Evolutionary conservation across 495 filamentous ascomycete genomes (phyloP), one percentile per base, ranked within the genome.

Genomic region (Lineolata rhizophorae): DNA sequence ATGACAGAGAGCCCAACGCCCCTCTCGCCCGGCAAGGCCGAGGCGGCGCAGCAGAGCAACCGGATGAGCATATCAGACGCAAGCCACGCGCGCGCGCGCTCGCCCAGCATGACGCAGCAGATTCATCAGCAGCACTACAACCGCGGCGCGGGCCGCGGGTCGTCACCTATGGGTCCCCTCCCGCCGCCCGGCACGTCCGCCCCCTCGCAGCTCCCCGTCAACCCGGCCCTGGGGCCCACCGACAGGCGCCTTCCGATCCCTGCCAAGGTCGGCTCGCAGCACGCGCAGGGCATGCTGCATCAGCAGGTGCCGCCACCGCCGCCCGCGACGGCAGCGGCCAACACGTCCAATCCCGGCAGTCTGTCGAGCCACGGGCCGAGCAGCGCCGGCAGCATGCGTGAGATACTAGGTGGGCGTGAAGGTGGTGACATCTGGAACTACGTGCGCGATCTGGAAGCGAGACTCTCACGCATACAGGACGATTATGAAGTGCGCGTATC

Each of bases 1-100:
- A 76, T 90, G 62, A 83, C 74, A 3, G 83, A 92, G 46, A 85
- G 76, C 40, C 80, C 82, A 0, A 85, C 78, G 46, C 78, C 83
- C 3, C 57, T 92, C 20, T 91, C 81, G 20, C 83, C 83, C 3
- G 69, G 65, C 41, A 67, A 66, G 60, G 47, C 21, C 37, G 48
- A 5, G 18, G 8, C 15, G 31, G 29, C 13, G 8, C 34, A 14
- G n/a, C n/a, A n/a, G n/a, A n/a, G n/a, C n/a, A n/a, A n/a, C n/a
- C n/a, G n/a, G n/a, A n/a, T n/a, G n/a, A n/a, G n/a, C n/a, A n/a
- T n/a, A n/a, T n/a, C n/a, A n/a, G n/a, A n/a, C n/a, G n/a, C n/a
- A n/a, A n/a, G n/a, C n/a, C n/a, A n/a, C n/a, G n/a, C n/a, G n/a
- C n/a, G n/a, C n/a, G n/a, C n/a, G n/a, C n/a, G n/a, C n/a, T n/a